Percentiles rank a stretch among this genome's conserved stretches.
Conservation (phyloP, 768 basidiomycete genomes). For the Auricularia sp. region DNA sequence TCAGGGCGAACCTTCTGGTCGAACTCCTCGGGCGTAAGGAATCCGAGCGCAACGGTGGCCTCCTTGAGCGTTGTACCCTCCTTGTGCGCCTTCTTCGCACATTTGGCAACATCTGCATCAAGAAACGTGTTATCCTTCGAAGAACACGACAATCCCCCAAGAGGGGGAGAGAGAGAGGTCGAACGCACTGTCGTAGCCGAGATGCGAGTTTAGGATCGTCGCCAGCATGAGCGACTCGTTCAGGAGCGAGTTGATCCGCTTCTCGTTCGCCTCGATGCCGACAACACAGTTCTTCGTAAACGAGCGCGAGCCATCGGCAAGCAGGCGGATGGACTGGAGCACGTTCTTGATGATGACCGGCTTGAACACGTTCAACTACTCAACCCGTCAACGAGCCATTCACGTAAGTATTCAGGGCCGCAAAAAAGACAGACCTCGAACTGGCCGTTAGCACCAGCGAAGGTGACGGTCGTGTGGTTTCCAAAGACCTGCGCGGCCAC, state of each 20-base stretch:
- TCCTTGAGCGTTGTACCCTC: constrained; percentile 95
- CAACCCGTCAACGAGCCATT: not conserved
- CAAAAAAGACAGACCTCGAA: constrained; percentile 61
- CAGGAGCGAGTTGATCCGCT: constrained; percentile 75
- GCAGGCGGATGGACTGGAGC: constrained; percentile 85
- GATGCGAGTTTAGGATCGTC: constrained; percentile 88
- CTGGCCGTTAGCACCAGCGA: constrained; percentile 91
- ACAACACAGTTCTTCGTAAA: constrained; percentile 97
- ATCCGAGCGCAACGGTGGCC: constrained; percentile 80
- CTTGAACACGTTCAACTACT: constrained; percentile 94
- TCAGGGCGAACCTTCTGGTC: constrained; percentile 89
- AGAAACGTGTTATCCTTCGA: no score
- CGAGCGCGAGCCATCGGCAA: constrained; percentile 87
- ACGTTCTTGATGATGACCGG: constrained; percentile 98
- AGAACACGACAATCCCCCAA: not conserved
- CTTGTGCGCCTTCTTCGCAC: constrained; percentile 99
- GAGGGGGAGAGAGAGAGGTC: not conserved
- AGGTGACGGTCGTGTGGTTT: constrained; percentile 85
- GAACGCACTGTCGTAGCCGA: constrained; percentile 91
- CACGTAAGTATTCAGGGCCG: not conserved
- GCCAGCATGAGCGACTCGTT: constrained; percentile 98
- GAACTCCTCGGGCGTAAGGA: constrained; percentile 83
- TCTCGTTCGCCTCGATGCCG: constrained; percentile 94
- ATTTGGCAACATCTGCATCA: constrained; percentile 82
- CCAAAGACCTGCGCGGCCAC: constrained; percentile 98